These are phyloP conservation scores for Saitozyma podzolica DNA, from an alignment of 768 basidiomycete species.

Conservation along the genomic window DNA sequence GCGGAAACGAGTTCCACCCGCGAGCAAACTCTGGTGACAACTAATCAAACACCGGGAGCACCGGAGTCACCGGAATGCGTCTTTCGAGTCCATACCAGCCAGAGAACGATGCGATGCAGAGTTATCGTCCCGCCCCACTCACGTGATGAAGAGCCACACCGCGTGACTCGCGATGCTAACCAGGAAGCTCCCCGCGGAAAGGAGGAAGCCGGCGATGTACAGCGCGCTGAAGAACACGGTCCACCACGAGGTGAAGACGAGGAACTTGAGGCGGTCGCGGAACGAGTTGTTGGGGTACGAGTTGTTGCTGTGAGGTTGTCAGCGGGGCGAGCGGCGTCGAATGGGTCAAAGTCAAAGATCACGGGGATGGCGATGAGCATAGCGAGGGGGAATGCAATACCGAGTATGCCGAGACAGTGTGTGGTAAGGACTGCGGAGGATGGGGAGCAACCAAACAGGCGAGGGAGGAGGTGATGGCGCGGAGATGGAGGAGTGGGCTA, in stretches of 20 bases:
- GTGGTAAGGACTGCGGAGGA: no score
- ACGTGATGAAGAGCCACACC: slow-evolving; percentile 46
- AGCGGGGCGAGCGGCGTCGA: slow-evolving; percentile 1
- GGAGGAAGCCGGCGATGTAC: slow-evolving; percentile 46
- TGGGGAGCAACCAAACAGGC: no score
- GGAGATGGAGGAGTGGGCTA: no score
- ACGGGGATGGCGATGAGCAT: no score
- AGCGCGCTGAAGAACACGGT: slow-evolving; percentile 47
- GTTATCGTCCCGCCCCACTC: slow-evolving; percentile 20
- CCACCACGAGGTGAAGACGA: slow-evolving; percentile 52
- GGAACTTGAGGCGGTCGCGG: slow-evolving; percentile 46
- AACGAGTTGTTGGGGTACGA: slow-evolving; percentile 43
- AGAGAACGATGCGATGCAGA: neutral
- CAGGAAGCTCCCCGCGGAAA: slow-evolving; percentile 28
- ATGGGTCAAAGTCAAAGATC: no score
- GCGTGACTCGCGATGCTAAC: slow-evolving; percentile 44
- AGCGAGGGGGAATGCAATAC: no score
- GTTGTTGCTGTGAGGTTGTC: slow-evolving; percentile 21
- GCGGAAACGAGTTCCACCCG: no score
- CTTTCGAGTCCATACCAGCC: neutral
- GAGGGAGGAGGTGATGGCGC: no score
- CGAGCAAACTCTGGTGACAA: no score
- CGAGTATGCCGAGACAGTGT: no score
- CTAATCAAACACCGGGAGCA: no score
- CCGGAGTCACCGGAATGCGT: no score